Evolutionary conservation across 163 green algal genomes (phyloP), one percentile per base, ranked within the genome.

Genomic region (Scenedesmus sp.): DNA sequence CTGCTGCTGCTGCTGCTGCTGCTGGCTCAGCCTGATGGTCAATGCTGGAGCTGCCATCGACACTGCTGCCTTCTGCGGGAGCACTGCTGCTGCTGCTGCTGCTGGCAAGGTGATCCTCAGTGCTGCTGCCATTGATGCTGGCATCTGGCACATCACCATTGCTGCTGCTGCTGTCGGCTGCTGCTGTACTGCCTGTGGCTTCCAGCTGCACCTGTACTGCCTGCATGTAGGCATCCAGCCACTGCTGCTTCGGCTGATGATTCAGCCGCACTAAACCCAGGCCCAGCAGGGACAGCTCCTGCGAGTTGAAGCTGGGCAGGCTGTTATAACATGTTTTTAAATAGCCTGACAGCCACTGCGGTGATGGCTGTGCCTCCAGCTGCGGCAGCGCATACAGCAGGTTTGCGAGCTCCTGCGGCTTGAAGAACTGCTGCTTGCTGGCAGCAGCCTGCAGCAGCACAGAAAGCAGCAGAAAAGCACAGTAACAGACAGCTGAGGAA

Each of bases 341-440:
- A 46, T 91, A 67, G n/a, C 55, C 54, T 15, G 64, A 85, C 18
- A 94, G 57, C 74, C 91, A 89, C 26, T 34, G 5, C 7, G 16
- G 74, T 23, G 64, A 66, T 23, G 88, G 91, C 55, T 59, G 26
- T 34, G 89, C 52, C n/a, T 67, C 12, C 26, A 95, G 81, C 70
- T 76, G 84, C 52, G 91, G 82, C 16, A 86, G 77, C 0, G 93
- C 93, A 55, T 93, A 93, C n/a, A 91, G 73, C 20, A 95, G 74
- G 60, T 93, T 91, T 52, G 92, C 67, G 76, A 94, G 82, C 92
- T 95, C 92, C 13, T 77, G 89, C 0, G 92, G 88, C 64, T 73
- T 88, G 88, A 92, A 92, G 64, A 52, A 70, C 66, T 73, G 10
- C 81, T 55, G 64, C 64, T 88, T 83, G 62, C 3, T 34, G 1